A percentile compares a stretch with the other conserved stretches of the same genome.
These are phyloP conservation scores for Ocimum tenuiflorum DNA, from an alignment of 257 asterid genomes.

Conservation along the genomic window DNA sequence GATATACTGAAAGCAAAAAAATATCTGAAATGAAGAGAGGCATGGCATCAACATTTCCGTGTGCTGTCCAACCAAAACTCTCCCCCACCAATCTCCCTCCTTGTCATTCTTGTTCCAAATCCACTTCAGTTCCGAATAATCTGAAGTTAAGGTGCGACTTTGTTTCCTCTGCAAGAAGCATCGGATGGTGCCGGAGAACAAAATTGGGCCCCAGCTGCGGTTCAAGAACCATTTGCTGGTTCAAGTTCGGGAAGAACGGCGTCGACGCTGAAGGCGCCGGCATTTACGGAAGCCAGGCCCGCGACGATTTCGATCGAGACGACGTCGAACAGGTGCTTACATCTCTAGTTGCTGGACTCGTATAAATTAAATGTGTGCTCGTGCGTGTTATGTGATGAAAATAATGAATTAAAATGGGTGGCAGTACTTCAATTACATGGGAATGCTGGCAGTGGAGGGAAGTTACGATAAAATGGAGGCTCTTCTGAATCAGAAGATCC, in stretches of 20 bases:
- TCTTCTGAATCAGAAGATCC: conserved; percentile 71
- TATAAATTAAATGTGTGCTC: too few species aligned
- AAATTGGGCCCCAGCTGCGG: conserved; percentile 49
- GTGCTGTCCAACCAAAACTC: conserved; percentile 33
- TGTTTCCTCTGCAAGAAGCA: conserved; percentile 20
- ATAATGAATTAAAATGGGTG: too few species aligned
- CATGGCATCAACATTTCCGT: conserved; percentile 48
- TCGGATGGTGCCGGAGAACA: conserved; percentile 45
- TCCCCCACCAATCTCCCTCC: conserved; percentile 8
- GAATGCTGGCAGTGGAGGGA: conserved; percentile 99
- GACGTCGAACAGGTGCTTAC: too few species aligned
- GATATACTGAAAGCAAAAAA: background rate
- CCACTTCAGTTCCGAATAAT: background rate
- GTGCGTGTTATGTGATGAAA: too few species aligned
- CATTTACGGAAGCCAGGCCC: conserved; percentile 79
- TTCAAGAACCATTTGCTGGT: conserved; percentile 69
- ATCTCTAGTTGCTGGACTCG: too few species aligned
- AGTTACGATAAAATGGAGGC: conserved; percentile 86
- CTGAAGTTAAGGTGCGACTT: conserved; percentile 28
- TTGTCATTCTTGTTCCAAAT: background rate
- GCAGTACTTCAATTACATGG: conserved; percentile 96
- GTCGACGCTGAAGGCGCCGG: conserved; percentile 95
- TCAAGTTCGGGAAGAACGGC: conserved; percentile 81
- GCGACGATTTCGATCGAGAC: conserved; percentile 90
- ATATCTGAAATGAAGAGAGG: background rate